Base-by-base conservation (phyloP, 306 rosid genomes). In the Vicia villosa region DNA sequence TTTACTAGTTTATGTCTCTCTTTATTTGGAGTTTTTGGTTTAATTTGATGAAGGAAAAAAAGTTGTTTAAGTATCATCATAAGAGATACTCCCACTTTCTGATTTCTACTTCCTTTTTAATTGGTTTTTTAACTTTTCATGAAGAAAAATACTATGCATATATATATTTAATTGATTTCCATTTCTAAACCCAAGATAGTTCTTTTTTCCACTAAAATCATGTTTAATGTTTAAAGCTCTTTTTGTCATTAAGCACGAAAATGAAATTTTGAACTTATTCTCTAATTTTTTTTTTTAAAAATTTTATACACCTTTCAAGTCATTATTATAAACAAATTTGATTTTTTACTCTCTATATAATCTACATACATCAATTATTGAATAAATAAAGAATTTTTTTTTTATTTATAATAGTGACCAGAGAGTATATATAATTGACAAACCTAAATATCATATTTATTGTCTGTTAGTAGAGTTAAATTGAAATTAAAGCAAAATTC, bases 11-110 rank as follows among this genome's bases (percentile, higher is more conserved):
- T 22, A 32, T 70, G 74, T 77, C 72, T 5, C 73, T 58, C 70
- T 64, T 54, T 17, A 71, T 80, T 75, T 77, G 75, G 77, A 67
- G 75, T 57, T 68, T 61, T 71, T 56, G 3, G n/a, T 56, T 26
- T 11, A 26, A 56, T 56, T 78, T 57, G 32, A 51, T 61, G 61
- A 20, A 24, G 20, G 12, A 62, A 72, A 59, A 6, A 64, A 41
- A 37, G 28, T 41, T 57, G 45, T 49, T 57, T 56, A 30, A 45
- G 36, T 20, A 41, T 9, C 10, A 26, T 56, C 10, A 26, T 56
- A 54, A 49, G 37, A 70, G 19, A 58, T 40, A n/a, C 51, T 13
- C 51, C 10, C 49, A 22, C 70, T 49, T 80, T 70, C 75, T 1
- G 13, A 65, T 65, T 49, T 45, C 24, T n/a, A 11, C 9, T 49